A percentile compares a stretch with the other conserved stretches of the same genome.
phyloP scores from a whole-genome alignment of 805 yeast species.

The Lachancea kluyveri region DNA sequence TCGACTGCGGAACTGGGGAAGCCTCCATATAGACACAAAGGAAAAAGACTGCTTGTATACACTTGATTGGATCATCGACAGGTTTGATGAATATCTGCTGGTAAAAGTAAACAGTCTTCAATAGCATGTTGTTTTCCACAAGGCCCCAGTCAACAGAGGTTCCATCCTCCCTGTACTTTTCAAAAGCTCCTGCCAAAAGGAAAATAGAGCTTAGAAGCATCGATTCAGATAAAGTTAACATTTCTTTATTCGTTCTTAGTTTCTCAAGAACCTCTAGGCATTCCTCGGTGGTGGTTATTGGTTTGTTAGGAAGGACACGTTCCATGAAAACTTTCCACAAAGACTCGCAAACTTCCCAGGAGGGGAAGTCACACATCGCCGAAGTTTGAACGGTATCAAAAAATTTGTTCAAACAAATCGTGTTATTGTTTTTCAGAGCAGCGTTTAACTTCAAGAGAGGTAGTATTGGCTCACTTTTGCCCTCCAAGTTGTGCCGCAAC shows the following conservation, averaged over 20 bases:
- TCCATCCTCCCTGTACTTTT: slow-evolving; percentile 1
- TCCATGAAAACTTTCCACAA: slow-evolving; percentile 2
- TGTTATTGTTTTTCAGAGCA: slow-evolving; percentile 1
- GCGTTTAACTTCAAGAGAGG: slow-evolving; percentile 1
- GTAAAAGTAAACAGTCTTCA: slow-evolving; percentile 3
- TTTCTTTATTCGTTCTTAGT: background rate
- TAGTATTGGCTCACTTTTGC: slow-evolving; percentile 1
- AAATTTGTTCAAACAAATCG: background rate
- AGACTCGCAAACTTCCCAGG: slow-evolving; percentile 2
- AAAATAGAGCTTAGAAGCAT: slow-evolving; percentile 1
- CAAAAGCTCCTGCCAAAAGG: slow-evolving; percentile 4
- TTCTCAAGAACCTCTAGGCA: slow-evolving; percentile 1
- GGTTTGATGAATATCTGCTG: slow-evolving; percentile 12
- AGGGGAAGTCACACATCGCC: slow-evolving; percentile 3
- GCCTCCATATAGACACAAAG: slow-evolving; percentile 32
- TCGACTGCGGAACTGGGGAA: slow-evolving; percentile 33
- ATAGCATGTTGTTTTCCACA: slow-evolving; percentile 4
- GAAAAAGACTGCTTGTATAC: slow-evolving; percentile 43
- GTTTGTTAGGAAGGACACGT: slow-evolving; percentile 2
- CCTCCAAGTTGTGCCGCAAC: slow-evolving; percentile 4
- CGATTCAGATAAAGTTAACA: slow-evolving; percentile 3
- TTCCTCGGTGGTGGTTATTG: slow-evolving; percentile 1
- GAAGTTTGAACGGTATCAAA: slow-evolving; percentile 1
- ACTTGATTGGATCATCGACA: slow-evolving; percentile 41
- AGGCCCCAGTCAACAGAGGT: slow-evolving; percentile 1